Evolutionary conservation across 768 basidiomycete genomes (phyloP), one percentile per base, ranked within the genome.

Genomic region (Suillus plorans): DNA sequence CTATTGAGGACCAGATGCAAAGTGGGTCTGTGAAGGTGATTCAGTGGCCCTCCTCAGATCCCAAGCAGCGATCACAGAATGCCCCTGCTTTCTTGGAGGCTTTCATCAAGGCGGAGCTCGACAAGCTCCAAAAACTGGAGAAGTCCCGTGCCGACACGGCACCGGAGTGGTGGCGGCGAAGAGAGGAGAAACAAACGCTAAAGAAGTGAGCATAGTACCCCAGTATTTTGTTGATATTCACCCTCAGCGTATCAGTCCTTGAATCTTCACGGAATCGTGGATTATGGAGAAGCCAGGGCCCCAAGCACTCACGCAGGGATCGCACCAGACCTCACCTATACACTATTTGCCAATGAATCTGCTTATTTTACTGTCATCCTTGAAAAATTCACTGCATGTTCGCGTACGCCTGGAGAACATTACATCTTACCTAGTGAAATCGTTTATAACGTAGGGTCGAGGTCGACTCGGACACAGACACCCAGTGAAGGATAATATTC

Each of bases 91-190:
- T 70, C 20, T 64, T 77, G 55, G 68, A 77, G 44, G 42, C 66
- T 0, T 68, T 74, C 60, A 69, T 72, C 45, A 76, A 74, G 49
- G 62, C 66, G 18, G 69, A 76, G 49, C 63, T 61, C 2, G 71
- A 69, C 18, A 68, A 69, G 36, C 55, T 67, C 59, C 60, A 59
- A 28, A 69, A 66, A 14, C 72, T 73, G 65, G 69, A 70, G 61
- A 66, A 73, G 60, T 39, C 52, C 6, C 75, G 76, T 41, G 73
- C 67, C 2, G 61, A 68, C 22, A 53, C 28, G 12, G 68, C 67
- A 1, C 75, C 75, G 1, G 69, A 69, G 47, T 76, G 75, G 75
- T 76, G 75, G 75, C 69, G 50, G 64, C 67, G 75, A 56, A 78
- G 75, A 71, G 68, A 73, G 55, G 66, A 68, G 45, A 69, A 69